Evolutionary conservation across 148 eudicot genomes (phyloP), one percentile per base, ranked within the genome.

Genomic region (Fagopyrum esculentum): DNA sequence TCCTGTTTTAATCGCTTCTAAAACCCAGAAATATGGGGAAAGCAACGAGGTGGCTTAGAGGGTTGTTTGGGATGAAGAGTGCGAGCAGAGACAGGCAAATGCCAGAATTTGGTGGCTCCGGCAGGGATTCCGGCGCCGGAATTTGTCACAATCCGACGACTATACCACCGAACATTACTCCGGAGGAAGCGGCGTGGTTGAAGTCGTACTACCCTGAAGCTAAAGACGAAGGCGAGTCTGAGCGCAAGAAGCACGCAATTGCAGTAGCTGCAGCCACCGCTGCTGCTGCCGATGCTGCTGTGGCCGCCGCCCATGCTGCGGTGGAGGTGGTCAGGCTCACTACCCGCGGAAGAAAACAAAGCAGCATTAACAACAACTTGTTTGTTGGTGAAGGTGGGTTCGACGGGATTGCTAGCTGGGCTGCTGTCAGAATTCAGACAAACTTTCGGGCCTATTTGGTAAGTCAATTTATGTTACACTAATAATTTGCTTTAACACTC

Each of bases 301-400:
- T 91, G 2, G 97, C 93, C 2, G 93, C 93, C 9, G 93, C 93
- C 5, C 93, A 89, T 71, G 96, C 97, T 4, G 97, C 97, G 0
- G 93, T 79, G 2, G 90, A 85, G 35, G 96, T 87, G 10, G 93
- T 87, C n/a, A 74, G 89, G 47, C 87, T 92, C 13, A 88, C 97
- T 3, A 88, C 85, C 45, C 83, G 86, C 11, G 89, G 90, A 12
- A 71, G 93, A 6, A 85, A 6, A 11, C 71, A 15, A 1, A 35
- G 44, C 69, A 30, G n/a, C 66, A n/a, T 4, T 44, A 63, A 15
- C 17, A 66, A 43, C 47, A 12, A 12, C 9, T 15, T 66, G 17
- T 66, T 12, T 46, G 9, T 73, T 48, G 71, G 76, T 40, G 76
- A 77, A 1, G 76, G 64, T 11, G 80, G 83, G 7, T 69, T 84